A percentile compares a stretch with the other conserved stretches of the same genome.
phyloP scores from a whole-genome alignment of 2,329 filamentous ascomycete species.

The Colletotrichum sp. region DNA sequence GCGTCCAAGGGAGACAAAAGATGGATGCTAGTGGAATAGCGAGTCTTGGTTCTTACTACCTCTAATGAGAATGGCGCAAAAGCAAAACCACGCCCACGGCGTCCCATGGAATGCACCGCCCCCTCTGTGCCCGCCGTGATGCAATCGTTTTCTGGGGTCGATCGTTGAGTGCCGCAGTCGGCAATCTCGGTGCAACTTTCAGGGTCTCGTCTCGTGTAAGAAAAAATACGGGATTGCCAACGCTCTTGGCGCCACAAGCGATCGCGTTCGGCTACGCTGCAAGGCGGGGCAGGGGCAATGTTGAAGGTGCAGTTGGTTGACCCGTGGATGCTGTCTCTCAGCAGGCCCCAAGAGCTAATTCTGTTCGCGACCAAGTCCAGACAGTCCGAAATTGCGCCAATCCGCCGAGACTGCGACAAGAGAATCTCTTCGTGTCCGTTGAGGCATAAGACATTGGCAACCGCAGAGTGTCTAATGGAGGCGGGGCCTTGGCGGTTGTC shows the following conservation, averaged over 20 bases:
- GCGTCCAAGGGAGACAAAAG: neutral
- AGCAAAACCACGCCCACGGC: neutral
- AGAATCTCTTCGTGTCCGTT: neutral
- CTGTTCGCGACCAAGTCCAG: neutral
- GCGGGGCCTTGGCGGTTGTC: neutral
- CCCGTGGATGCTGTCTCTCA: neutral
- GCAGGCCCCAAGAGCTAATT: neutral
- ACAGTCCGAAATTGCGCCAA: neutral
- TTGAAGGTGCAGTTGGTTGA: neutral
- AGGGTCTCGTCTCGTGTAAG: neutral
- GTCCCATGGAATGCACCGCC: neutral
- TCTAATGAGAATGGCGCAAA: neutral
- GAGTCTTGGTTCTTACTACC: neutral
- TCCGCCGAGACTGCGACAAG: neutral
- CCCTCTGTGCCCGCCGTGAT: neutral
- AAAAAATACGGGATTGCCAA: neutral
- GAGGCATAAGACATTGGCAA: neutral
- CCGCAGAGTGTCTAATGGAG: neutral
- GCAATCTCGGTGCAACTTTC: neutral
- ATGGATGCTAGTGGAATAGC: neutral
- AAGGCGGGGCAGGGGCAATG: neutral
- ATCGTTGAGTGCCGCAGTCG: neutral
- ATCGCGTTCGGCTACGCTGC: neutral
- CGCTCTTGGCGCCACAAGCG: neutral
- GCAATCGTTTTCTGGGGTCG: neutral